Base-by-base conservation (phyloP, 768 basidiomycete genomes). In the Atractiella rhizophila region DNA sequence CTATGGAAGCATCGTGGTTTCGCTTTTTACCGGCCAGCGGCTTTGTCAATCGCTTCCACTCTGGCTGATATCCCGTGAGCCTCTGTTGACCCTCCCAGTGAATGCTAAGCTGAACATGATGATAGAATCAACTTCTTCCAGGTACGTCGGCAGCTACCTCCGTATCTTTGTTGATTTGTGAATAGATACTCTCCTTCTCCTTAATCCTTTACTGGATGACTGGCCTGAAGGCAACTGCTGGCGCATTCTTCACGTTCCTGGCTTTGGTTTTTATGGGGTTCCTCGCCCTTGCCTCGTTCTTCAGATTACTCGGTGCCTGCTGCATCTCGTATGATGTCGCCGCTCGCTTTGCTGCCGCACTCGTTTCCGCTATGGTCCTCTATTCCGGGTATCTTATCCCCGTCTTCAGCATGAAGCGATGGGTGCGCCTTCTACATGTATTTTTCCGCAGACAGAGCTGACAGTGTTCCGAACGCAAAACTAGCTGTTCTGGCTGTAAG, bases 381-480 rank as follows among this genome's bases (percentile, higher is more conserved):
- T 62, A 59, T 48, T 56, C 60, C 25, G 61, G 51, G 53, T 42
- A 59, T 50, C 53, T 48, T 16, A 51, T 63, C 37, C 58, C 58
- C 4, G 48, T 54, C 10, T 53, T 50, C 7, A 54, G 55, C 26
- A 61, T 62, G 60, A 46, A 52, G 13, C 57, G 56, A 32, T 62
- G 60, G 59, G 53, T 56, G 26, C 52, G 59, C 37, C 62, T 47
- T 46, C 5, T 49, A 51, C 39, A 40, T 45, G 12, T 9, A 37
- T 18, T 18, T 16, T 37, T 37, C 6, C 16, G 16, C 7, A 34
- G 32, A 34, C 16, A 34, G 16, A 24, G 10, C 27, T 83, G 80
- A 80, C 73, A 81, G 24, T 58, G 48, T 48, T 58, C 35, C 53
- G 51, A 8, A 46, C 47, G 18, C 48, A 44, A 15, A 47, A 53